Conservation (phyloP, 1,284 basidiomycete genomes). For the Cyathus pygmaeus region DNA sequence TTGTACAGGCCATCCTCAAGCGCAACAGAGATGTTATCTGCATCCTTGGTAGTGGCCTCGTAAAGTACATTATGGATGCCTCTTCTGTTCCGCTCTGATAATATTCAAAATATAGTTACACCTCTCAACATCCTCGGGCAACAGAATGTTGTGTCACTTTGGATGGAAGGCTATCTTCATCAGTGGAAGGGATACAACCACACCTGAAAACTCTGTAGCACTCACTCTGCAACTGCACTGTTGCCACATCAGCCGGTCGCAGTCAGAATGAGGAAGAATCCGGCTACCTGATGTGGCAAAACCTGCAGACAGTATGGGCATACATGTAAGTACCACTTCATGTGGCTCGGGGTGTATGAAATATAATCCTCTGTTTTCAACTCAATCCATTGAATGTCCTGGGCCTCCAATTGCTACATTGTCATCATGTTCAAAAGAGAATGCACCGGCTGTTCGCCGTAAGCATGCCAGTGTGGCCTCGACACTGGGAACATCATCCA, state of each 20-base stretch:
- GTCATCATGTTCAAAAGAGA: neutral
- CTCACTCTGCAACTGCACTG: too few relatives aligned
- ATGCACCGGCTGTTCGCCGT: neutral
- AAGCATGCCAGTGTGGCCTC: neutral
- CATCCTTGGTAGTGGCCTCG: slow-evolving; percentile 32
- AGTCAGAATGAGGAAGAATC: neutral
- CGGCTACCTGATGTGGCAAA: neutral
- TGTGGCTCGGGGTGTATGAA: neutral
- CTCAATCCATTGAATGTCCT: neutral
- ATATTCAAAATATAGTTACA: slow-evolving; percentile 17
- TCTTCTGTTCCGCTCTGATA: slow-evolving; percentile 20
- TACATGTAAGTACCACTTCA: neutral
- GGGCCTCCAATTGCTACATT: neutral
- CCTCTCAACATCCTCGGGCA: slow-evolving; percentile 19
- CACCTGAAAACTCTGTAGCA: slow-evolving; percentile 1
- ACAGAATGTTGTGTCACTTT: slow-evolving; percentile 10
- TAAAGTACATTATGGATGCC: slow-evolving; percentile 42
- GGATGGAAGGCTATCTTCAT: slow-evolving; percentile 10
- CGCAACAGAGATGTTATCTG: slow-evolving; percentile 28
- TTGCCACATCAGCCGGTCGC: neutral
- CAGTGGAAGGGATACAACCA: slow-evolving; percentile 6
- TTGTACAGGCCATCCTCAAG: slow-evolving; percentile 21
- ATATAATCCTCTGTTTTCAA: neutral
- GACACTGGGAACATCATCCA: too few relatives aligned
- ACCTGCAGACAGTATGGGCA: neutral